Evolutionary conservation across 2,329 filamentous ascomycete species (phyloP).

Genomic region (Apiospora rasikravindrae): DNA sequence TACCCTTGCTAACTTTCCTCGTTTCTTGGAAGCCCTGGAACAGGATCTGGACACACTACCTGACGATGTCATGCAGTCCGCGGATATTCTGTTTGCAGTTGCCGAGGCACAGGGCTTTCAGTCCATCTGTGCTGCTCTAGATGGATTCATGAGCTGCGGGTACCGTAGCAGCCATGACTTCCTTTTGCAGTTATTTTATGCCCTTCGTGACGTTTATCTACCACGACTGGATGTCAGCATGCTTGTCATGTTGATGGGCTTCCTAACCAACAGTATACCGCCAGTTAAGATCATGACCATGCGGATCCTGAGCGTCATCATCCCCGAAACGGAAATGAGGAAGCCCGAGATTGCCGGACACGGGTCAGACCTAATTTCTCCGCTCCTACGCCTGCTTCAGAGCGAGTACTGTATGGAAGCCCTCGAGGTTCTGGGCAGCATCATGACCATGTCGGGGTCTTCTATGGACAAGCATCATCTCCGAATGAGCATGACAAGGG

Average conservation of each 20-base stretch:
- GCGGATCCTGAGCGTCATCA: slow-evolving; percentile 82
- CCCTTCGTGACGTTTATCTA: slow-evolving; percentile 79
- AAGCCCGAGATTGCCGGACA: slow-evolving; percentile 88
- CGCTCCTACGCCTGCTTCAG: slow-evolving; percentile 84
- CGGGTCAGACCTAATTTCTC: slow-evolving; percentile 93
- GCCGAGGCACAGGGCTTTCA: slow-evolving; percentile 74
- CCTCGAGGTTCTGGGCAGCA: slow-evolving; percentile 88
- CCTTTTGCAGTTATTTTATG: slow-evolving; percentile 72
- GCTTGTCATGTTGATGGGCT: slow-evolving; percentile 87
- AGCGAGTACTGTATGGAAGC: slow-evolving; percentile 95
- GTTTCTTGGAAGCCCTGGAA: slow-evolving; percentile 82
- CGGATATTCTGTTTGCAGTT: slow-evolving; percentile 71
- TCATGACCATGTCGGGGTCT: slow-evolving; percentile 91
- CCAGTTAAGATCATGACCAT: slow-evolving; percentile 96
- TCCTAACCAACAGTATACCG: slow-evolving; percentile 84
- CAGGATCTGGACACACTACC: slow-evolving; percentile 59
- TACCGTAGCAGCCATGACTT: slow-evolving; percentile 78
- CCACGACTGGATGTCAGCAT: slow-evolving; percentile 83
- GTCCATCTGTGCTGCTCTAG: slow-evolving; percentile 71
- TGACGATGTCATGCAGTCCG: slow-evolving; percentile 63
- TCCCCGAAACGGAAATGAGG: slow-evolving; percentile 91
- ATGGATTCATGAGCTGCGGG: slow-evolving; percentile 70
- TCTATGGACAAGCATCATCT: slow-evolving; percentile 94
- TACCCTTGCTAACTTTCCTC: slow-evolving; percentile 88
- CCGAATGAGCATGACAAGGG: slow-evolving; percentile 96